Evolutionary conservation across 176 grass and related monocot genomes (phyloP), one percentile per base, ranked within the genome.

Genomic region (Canna indica): DNA sequence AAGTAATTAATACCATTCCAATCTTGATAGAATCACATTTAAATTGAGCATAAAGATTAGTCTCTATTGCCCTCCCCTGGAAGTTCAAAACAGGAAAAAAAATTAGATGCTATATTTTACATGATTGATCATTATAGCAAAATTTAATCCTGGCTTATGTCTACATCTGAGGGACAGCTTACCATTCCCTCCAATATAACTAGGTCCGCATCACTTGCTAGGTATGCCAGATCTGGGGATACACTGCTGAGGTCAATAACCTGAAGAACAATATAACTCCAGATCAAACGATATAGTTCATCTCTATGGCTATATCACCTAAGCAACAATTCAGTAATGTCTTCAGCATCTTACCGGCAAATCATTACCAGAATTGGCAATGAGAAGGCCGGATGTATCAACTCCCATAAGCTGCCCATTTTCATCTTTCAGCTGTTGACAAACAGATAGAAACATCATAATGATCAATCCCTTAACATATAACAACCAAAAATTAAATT

Each of bases 1-100:
- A 13, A 47, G 3, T 36, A 68, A 13, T 58, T 24, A 56, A 14
- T 52, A 99, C 94, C 90, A 99, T 93, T 77, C 89, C 94, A 64
- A 99, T 90, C 87, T 93, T 99, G 73, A 99, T 87, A 9, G 90
- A 93, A 82, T 93, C 90, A 61, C 90, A 99, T 81, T 93, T 99
- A 68, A 99, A 81, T 64, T 85, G 84, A 32, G 86, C 89, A 72
- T 93, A 93, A 61, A 99, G 84, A 59, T 99, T 99, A 34, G 94
- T 93, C 82, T 99, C 94, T 58, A 99, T 85, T 84, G 86, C 86
- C 83, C 94, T 83, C 69, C 94, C 89, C 94, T 99, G 70, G 1
- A 78, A 59, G 34, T 60, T n/a, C 59, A 27, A 83, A 20, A 83
- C 68, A n/a, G n/a, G 9, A 27, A n/a, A 3, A 57, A 76, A 47